Percentiles rank a stretch among this genome's conserved stretches.
phyloP scores from a whole-genome alignment of 2,329 filamentous ascomycete genomes.

The Botryotinia globosa region DNA sequence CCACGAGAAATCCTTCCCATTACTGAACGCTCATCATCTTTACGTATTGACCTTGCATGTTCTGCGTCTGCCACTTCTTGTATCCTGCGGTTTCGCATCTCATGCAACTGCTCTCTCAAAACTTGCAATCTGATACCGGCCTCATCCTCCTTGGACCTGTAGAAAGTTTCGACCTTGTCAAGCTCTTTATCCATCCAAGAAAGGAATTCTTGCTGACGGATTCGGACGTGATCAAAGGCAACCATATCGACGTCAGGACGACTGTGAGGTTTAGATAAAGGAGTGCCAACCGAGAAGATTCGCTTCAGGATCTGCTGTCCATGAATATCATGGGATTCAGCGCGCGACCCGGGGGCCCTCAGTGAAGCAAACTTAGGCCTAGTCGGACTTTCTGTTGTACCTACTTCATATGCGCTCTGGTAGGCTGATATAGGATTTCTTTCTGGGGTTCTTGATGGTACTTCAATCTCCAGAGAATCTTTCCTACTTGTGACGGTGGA shows the following conservation, averaged over 20 bases:
- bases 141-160: constrained; percentile 82
- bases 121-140: constrained; percentile 68
- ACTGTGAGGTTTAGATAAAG: constrained; percentile 43
- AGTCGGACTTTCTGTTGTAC: constrained; percentile 39
- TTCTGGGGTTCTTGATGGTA: not conserved
- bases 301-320: constrained; percentile 31
- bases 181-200: constrained; percentile 79
- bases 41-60: constrained; percentile 29
- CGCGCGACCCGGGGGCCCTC: constrained; percentile 24
- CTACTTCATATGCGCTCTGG: constrained; percentile 45
- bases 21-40: constrained; percentile 25
- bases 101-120: constrained; percentile 81
- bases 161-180: constrained; percentile 89
- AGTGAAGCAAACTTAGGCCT: constrained; percentile 32
- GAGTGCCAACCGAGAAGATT: constrained; percentile 33
- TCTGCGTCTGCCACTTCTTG: constrained; percentile 55
- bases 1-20: constrained; percentile 26
- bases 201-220: constrained; percentile 81
- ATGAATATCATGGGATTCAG: constrained; percentile 26
- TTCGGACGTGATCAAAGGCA: constrained; percentile 62
- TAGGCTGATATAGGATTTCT: constrained; percentile 14
- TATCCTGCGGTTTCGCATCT: constrained; percentile 83
- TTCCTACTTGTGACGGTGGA: constrained; percentile 1
- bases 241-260: constrained; percentile 50
- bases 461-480: constrained; percentile 4